Evolutionary conservation across 495 filamentous ascomycete species (phyloP), one percentile per base, ranked within the genome.

Genomic region (Astrothelium subdiscretum): DNA sequence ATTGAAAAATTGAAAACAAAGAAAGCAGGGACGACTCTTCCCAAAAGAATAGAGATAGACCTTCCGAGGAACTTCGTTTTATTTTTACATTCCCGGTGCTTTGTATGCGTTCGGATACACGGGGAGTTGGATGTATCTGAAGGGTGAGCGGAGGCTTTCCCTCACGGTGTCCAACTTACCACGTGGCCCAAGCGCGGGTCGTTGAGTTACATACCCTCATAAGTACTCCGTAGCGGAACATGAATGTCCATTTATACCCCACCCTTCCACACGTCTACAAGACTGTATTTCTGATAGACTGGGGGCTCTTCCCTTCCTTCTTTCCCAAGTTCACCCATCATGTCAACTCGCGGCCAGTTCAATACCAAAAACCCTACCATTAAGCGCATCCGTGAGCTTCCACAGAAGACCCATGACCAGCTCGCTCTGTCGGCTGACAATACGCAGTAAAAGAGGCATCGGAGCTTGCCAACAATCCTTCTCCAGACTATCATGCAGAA

Each of bases 361-460:
- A 88, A 87, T 71, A 80, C 84, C 74, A 91, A 90, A 73, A 89
- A 85, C 63, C 87, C 88, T 59, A 91, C 88, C 60, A 86, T 91
- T 70, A 83, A 85, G 70, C 85, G 88, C 71, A 91, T 92, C 70
- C 78, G 85, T 87, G 80, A 59, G 79, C 52, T 58, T 51, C 13
- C 32, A 44, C 62, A 8, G 6, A 4, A 54, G 8, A 29, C 15
- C 22, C 24, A 54, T 54, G 1, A 15, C 15, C 66, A 31, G 38
- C 65, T 20, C 60, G 66, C 6, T 32, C 27, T 40, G 40, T 22
- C 59, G 35, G 27, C 31, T 62, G 68, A 61, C 70, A 68, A 72
- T 72, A 57, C 68, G 71, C 65, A 88, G 86, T 85, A 74, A 87
- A 88, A 76, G 91, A 96, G 85, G 89, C 90, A 65, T 79, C 84